Base-by-base conservation (phyloP, 2,329 filamentous ascomycete genomes). In the Cladosporium colombiae region DNA sequence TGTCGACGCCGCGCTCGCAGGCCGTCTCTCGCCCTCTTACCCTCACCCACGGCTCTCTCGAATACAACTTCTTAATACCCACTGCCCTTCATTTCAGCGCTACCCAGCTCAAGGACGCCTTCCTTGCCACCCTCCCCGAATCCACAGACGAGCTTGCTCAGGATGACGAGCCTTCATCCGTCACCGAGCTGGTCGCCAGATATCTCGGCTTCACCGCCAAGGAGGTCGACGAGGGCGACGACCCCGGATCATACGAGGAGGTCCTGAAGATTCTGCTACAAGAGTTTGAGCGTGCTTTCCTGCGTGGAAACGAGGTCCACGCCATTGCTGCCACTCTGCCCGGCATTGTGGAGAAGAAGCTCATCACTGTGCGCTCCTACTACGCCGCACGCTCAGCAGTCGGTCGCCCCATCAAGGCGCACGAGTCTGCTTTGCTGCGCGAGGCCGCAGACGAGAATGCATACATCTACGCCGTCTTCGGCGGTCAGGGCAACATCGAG, bases 151-250 rank as follows among this genome's bases (percentile, higher is more conserved):
- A 99, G 84, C 88, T 98, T 70, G 96, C 95, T 68, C 93, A 94
- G 78, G 96, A 99, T 83, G 95, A 99, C 74, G 96, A 99, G 84
- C 95, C 95, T n/a, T 98, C 95, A 44, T 99, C 96, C 27, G 88
- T 93, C 56, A 83, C 92, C 53, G 95, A 99, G 82, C 85, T 99
- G 67, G 92, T 99, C 35, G 93, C 92, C 68, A 88, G 94, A 78
- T 99, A 96, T 81, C 88, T 99, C 77, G 93, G 92, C 73, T 96
- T 92, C 77, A 86, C 97, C 68, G 93, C 94, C 70, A 83, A 87
- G 69, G 91, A 97, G 82, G 91, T 97, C 46, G 92, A 97, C 64
- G 91, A 96, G 74, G 93, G 92, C 65, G 95, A 98, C 76, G 94
- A 97, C 57, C 91, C 93, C 70, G 93, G 92, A 69, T 94, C 92